Evolutionary conservation across 768 basidiomycete species (phyloP), one percentile per base, ranked within the genome.

Genomic region (Asterophora parasitica): DNA sequence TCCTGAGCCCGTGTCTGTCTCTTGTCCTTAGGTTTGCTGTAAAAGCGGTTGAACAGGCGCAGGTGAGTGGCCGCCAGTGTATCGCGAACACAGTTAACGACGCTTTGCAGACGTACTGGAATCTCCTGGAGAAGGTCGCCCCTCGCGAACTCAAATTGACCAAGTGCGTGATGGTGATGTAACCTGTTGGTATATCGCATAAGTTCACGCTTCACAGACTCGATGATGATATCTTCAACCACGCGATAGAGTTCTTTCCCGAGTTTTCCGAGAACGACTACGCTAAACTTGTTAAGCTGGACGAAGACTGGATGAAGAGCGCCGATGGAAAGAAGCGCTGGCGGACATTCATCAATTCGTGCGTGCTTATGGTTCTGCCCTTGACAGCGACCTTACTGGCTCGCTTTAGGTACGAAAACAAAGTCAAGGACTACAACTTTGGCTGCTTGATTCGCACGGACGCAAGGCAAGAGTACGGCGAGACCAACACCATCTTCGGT

Each of bases 401-500:
- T 15, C 39, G 37, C 13, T 23, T 38, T 54, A 90, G 90, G 49
- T 96, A 94, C 69, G 88, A 95, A 69, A 83, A 87, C 49, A 88
- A 86, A 60, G 73, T 98, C 45, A 86, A 88, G 60, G 92, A 97
- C 56, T 91, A 87, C 70, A 98, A 98, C 75, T 97, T 97, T 68
- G 96, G 96, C 15, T 97, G 91, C 1, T 73, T 99, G 55, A 86
- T 99, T 54, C 81, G 96, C 42, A 84, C 79, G 39, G 80, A 96
- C 59, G 77, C 85, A 31, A 72, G 70, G 40, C 74, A 79, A 47
- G 92, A 94, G 62, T 99, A 98, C 65, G 82, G 79, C 9, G 88
- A 98, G 73, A 78, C 74, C 27, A 99, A 98, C 70, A 89, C 92
- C 5, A 95, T 97, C 54, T 93, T 99, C 61, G 94, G 93, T 88